Conservation (phyloP, 148 eudicot species). For the Camellia lanceoleosa region DNA sequence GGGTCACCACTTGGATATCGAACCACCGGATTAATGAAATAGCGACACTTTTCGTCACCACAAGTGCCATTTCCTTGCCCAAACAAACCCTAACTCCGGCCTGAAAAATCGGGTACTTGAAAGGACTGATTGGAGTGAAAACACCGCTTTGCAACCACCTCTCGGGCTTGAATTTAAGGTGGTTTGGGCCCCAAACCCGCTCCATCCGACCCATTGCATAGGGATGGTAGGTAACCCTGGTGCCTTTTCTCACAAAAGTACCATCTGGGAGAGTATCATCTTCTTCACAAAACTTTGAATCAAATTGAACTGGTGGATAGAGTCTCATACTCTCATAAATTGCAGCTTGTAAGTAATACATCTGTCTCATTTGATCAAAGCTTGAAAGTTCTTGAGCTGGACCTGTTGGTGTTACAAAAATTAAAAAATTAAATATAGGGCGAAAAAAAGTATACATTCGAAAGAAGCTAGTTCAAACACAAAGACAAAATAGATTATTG, state of each 20-base stretch:
- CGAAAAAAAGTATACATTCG: no score
- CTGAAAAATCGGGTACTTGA: conserved; percentile 32
- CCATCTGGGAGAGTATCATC: conserved; percentile 25
- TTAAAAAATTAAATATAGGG: no score
- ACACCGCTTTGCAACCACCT: conserved; percentile 21
- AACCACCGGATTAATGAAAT: conserved; percentile 35
- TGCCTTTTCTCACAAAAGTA: conserved; percentile 11
- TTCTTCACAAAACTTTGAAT: conserved; percentile 23
- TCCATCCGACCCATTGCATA: conserved; percentile 33
- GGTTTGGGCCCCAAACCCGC: conserved; percentile 21
- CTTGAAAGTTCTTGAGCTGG: background rate
- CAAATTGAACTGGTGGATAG: conserved; percentile 28
- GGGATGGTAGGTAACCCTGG: conserved; percentile 26
- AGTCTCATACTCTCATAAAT: conserved; percentile 25
- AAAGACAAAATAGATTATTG: no score
- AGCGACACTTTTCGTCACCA: conserved; percentile 33
- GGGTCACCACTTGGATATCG: conserved; percentile 29
- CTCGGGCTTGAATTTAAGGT: conserved; percentile 21
- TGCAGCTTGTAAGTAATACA: conserved; percentile 27
- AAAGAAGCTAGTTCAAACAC: no score
- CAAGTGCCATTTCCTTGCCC: conserved; percentile 25
- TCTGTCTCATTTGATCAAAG: conserved; percentile 14
- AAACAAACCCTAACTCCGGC: conserved; percentile 29
- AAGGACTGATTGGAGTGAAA: conserved; percentile 14
- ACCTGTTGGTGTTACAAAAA: no score